phyloP scores from a whole-genome alignment of 2,329 filamentous ascomycete species.

The Colletotrichum tofieldiae region DNA sequence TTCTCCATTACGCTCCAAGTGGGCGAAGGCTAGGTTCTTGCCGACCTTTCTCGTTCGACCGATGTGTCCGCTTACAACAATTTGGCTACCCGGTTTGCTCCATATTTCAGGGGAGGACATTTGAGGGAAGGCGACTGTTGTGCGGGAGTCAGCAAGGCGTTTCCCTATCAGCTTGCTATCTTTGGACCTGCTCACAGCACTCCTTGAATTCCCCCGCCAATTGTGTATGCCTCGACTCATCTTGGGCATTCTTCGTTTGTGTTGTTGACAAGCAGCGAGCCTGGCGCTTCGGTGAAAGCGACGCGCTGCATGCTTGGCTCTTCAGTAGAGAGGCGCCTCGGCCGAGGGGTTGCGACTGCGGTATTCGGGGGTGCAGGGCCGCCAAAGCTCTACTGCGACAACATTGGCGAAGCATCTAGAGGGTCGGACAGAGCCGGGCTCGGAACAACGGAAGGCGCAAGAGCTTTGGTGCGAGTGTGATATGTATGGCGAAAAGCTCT shows the following conservation, averaged over 20 bases:
- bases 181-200: constrained; percentile 30
- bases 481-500: background rate
- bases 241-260: background rate
- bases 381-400: constrained; percentile 37
- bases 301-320: constrained; percentile 2
- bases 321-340: background rate
- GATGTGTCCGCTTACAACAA: constrained; percentile 80
- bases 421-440: background rate
- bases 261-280: constrained; percentile 20
- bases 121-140: constrained; percentile 50
- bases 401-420: constrained; percentile 41
- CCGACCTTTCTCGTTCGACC: constrained; percentile 78
- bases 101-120: constrained; percentile 49
- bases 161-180: background rate
- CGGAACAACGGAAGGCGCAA: background rate
- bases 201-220: constrained; percentile 38
- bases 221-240: constrained; percentile 16
- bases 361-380: constrained; percentile 19
- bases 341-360: background rate
- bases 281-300: background rate
- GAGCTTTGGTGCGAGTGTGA: background rate
- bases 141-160: background rate
- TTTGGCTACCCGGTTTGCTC: constrained; percentile 52
- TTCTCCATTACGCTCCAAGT: constrained; percentile 57
- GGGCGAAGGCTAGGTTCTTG: constrained; percentile 80